Base-by-base conservation (phyloP, 768 basidiomycete species). In the Brasilioporus rufonigricans region DNA sequence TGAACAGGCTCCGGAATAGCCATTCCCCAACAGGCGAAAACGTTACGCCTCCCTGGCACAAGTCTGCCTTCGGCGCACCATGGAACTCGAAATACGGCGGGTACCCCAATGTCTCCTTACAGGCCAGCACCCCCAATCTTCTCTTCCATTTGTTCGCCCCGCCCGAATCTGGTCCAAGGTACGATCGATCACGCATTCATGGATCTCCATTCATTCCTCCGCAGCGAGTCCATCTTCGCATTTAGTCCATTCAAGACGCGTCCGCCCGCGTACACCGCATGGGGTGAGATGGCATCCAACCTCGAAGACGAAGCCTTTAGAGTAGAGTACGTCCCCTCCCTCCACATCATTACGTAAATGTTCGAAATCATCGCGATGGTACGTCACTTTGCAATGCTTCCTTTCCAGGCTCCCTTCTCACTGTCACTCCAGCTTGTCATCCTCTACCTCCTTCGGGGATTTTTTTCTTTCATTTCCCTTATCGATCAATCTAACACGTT, bases 131-230 rank as follows among this genome's bases (percentile, higher is more conserved):
- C 5, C 78, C 79, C 52, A 86, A 85, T 57, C 79, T 91, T 23
- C 76, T 92, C 33, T 75, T 78, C 50, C 89, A 86, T 73, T 74
- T 91, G 13, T 87, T 92, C 67, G 80, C 89, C 39, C 87, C 89
- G 13, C 89, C 88, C 53, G 86, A 89, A 53, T 74, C 74, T 64
- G 74, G 79, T 72, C 59, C 69, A 70, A 74, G 68, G 67, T 70
- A 65, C 58, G 56, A 60, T 55, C 53, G 48, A 38, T 58, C 56
- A 51, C 55, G 16, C 35, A 51, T 59, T 33, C 36, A 48, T 50
- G 41, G 50, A 54, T 61, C 66, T 59, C 52, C 26, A 31, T 59
- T 59, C 50, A 61, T 44, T 47, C 66, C 35, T 52, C 54, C 46
- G 23, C 60, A 82, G 78, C 58, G 78, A 82, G 56, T 67, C 70